phyloP scores from a whole-genome alignment of 1,139 yeast species.

The Maudiozyma humilis region DNA sequence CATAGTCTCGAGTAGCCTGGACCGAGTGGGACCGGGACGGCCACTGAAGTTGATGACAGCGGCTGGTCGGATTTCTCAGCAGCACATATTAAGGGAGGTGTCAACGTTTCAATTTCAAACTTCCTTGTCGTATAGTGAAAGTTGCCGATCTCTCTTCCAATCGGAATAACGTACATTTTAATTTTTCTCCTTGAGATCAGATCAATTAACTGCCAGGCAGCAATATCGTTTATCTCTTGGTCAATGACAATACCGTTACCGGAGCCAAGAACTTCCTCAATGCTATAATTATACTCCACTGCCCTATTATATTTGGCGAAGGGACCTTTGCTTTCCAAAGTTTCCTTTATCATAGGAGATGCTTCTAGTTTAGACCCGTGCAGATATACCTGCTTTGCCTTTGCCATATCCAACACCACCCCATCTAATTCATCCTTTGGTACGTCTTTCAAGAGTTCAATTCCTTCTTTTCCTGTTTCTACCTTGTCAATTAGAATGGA shows the following conservation, averaged over 20 bases:
- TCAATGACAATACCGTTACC: constrained; percentile 24
- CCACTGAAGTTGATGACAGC: constrained; percentile 5
- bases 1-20: constrained; percentile 62
- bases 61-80: background rate
- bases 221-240: constrained; percentile 24
- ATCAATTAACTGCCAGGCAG: constrained; percentile 24
- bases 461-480: constrained; percentile 20
- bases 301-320: constrained; percentile 17
- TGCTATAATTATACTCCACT: constrained; percentile 12
- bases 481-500: constrained; percentile 24
- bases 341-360: constrained; percentile 21
- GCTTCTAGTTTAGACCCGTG: constrained; percentile 26
- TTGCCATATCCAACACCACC: constrained; percentile 30
- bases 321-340: constrained; percentile 20
- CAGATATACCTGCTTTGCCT: constrained; percentile 26
- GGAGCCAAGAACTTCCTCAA: constrained; percentile 17
- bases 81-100: constrained; percentile 26
- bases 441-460: constrained; percentile 18
- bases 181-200: constrained; percentile 17
- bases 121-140: constrained; percentile 29
- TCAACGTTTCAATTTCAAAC: constrained; percentile 26
- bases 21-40: constrained; percentile 41
- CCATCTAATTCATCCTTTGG: constrained; percentile 26
- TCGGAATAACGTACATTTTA: constrained; percentile 18
- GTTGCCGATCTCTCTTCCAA: constrained; percentile 17